Base-by-base conservation (phyloP, 116 monocot genomes). In the Zostera marina region DNA sequence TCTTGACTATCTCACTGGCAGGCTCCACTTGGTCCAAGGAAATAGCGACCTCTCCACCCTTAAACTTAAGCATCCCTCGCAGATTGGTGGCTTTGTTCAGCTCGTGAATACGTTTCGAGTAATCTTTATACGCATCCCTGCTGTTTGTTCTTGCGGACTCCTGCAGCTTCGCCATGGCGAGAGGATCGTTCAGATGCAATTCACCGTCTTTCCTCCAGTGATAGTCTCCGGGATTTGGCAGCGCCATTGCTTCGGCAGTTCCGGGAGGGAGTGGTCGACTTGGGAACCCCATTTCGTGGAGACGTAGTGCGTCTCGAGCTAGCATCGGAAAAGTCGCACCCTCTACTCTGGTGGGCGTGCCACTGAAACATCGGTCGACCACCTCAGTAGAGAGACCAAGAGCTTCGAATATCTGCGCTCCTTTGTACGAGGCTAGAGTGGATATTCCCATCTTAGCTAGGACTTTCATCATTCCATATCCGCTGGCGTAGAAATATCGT, bases 391-490 rank as follows among this genome's bases (percentile, higher is more conserved):
- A 78, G 58, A 98, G 79, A 19, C 98, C 98, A 19, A 98, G 77
- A 44, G 87, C 98, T 81, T 98, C 98, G 66, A 98, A 98, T 62
- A 90, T 98, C 56, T 98, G 98, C 32, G 98, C 98, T 43, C 98
- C 98, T 70, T 98, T 98, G 65, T 98, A 98, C 54, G 98, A 98
- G 12, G 98, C 98, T 17, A 98, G 70, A 11, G 98, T 98, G 22
- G 98, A 98, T 70, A 87, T 98, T 13, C 98, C 98, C 98, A 98
- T 98, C 62, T 98, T 98, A 20, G 98, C 98, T 62, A 98, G 83
- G 69, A 98, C 98, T 72, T 98, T 98, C 98, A 98, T 98, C 83
- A 98, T 81, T 38, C 98, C 98, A 62, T 98, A 83, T 44, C 69
- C 80, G 41, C 82, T 83, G 52, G 98, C 98, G 56, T 90, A 83